Evolutionary conservation across 768 basidiomycete species (phyloP), one percentile per base, ranked within the genome.

Genomic region (Pleurotus salmoneostramineus): DNA sequence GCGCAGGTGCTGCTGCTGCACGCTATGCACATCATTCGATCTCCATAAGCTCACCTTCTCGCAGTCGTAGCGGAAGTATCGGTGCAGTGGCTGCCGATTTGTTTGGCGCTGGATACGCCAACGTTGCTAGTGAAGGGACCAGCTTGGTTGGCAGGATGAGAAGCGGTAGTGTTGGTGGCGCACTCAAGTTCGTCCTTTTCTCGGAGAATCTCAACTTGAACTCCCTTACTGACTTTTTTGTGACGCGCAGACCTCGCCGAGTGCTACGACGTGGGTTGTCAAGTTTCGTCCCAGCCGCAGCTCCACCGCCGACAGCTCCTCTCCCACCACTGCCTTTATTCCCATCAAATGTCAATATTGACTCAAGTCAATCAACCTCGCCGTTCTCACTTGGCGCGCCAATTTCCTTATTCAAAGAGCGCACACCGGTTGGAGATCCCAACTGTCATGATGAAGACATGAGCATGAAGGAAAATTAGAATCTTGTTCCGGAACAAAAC

Each of bases 91-190:
- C 50, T 66, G 68, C 65, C 36, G 71, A 64, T n/a, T 64, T 69
- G 12, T 71, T 74, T 4, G 65, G 64, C 6, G 44, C 44, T 45
- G 44, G 44, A 45, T 45, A 45, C 44, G 44, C 44, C 8, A 45
- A 45, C 4, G 71, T 49, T 32, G 35, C 50, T 17, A 48, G 44
- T 17, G 44, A 76, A 54, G 64, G 60, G 11, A 79, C 72, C 0
- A 80, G 77, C 58, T 66, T 84, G 8, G 70, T 82, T 27, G 77
- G 79, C n/a, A 70, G 84, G 48, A 66, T 84, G 66, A 72, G 84
- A 48, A 85, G 82, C 60, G 84, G 84, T 4, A 87, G 85, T 59
- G 67, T 78, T 15, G 71, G 76, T 37, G 63, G 66, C 10, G 66
- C 67, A 7, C 60, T 71, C 17, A 69, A 69, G 76, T 75, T 56